Conservation (phyloP, 208 protist species). For the Novymonas esmeraldas region DNA sequence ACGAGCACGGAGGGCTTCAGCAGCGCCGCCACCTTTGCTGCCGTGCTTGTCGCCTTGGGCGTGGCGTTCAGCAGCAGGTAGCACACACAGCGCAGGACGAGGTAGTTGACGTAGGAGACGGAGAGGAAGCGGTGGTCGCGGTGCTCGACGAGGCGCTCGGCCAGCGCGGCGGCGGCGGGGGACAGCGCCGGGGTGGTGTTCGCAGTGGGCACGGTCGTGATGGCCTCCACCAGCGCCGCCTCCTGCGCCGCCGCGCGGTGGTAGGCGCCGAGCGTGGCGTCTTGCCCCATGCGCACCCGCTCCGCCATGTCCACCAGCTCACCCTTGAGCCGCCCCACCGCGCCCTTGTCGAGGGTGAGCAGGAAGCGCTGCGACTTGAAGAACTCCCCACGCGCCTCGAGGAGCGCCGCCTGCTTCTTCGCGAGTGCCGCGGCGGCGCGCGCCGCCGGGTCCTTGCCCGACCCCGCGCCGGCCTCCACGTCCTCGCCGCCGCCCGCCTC, state of each 20-base stretch:
- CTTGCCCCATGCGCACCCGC: conserved; percentile 55
- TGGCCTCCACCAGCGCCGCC: conserved; percentile 22
- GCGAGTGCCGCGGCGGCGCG: conserved; percentile 27
- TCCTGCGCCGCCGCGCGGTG: conserved; percentile 37
- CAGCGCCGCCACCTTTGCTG: conserved; percentile 73
- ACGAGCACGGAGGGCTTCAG: conserved; percentile 83
- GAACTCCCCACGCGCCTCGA: conserved; percentile 58
- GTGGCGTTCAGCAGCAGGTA: conserved; percentile 79
- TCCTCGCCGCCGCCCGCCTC: neutral
- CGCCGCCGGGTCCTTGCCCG: conserved; percentile 22
- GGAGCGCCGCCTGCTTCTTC: conserved; percentile 42
- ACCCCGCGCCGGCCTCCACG: conserved; percentile 5
- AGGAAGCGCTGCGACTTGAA: conserved; percentile 81
- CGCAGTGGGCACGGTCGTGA: conserved; percentile 3
- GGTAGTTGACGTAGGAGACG: conserved; percentile 60
- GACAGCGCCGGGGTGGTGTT: conserved; percentile 29
- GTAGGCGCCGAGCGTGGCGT: conserved; percentile 20
- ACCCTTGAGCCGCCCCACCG: conserved; percentile 64
- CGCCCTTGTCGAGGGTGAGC: conserved; percentile 56
- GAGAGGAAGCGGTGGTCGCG: conserved; percentile 57
- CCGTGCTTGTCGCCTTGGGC: conserved; percentile 61
- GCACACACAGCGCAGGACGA: conserved; percentile 71
- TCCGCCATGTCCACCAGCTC: conserved; percentile 50
- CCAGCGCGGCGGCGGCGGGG: conserved; percentile 38
- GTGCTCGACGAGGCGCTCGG: conserved; percentile 32